Percentiles rank a stretch among this genome's conserved stretches.
These are phyloP conservation scores for Trichoderma brevicompactum DNA, from an alignment of 2,329 filamentous ascomycete species.

Conservation along the genomic window DNA sequence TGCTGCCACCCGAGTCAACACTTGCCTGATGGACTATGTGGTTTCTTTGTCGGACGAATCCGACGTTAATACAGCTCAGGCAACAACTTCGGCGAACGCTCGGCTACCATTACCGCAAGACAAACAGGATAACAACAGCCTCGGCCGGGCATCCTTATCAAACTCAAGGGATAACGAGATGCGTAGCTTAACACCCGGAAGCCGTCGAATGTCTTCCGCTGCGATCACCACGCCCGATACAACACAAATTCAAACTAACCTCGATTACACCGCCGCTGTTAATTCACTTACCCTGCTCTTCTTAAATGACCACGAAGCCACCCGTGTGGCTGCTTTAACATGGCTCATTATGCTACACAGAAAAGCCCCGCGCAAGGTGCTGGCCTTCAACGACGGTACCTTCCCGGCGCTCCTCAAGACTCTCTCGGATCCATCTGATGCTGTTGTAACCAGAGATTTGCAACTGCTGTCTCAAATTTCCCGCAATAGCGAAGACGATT, in stretches of 20 bases:
- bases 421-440: conserved; percentile 90
- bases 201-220: conserved; percentile 51
- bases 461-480: conserved; percentile 96
- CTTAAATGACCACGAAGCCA: conserved; percentile 95
- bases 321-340: conserved; percentile 86
- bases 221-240: conserved; percentile 49
- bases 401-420: conserved; percentile 97
- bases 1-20: conserved; percentile 87
- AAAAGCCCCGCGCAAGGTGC: conserved; percentile 89
- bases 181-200: conserved; percentile 56
- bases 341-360: conserved; percentile 98
- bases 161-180: conserved; percentile 59
- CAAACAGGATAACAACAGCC: conserved; percentile 52
- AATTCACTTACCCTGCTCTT: conserved; percentile 92
- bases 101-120: conserved; percentile 51
- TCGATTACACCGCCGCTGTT: conserved; percentile 96
- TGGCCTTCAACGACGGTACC: conserved; percentile 95
- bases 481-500: conserved; percentile 93
- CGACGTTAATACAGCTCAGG: conserved; percentile 35
- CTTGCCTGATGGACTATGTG: conserved; percentile 90
- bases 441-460: conserved; percentile 92
- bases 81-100: conserved; percentile 41
- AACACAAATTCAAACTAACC: conserved; percentile 62
- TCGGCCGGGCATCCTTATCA: conserved; percentile 56
- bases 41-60: conserved; percentile 81